Evolutionary conservation across 2,329 filamentous ascomycete genomes (phyloP), one percentile per base, ranked within the genome.

Genomic region (Acrodontium crateriforme): DNA sequence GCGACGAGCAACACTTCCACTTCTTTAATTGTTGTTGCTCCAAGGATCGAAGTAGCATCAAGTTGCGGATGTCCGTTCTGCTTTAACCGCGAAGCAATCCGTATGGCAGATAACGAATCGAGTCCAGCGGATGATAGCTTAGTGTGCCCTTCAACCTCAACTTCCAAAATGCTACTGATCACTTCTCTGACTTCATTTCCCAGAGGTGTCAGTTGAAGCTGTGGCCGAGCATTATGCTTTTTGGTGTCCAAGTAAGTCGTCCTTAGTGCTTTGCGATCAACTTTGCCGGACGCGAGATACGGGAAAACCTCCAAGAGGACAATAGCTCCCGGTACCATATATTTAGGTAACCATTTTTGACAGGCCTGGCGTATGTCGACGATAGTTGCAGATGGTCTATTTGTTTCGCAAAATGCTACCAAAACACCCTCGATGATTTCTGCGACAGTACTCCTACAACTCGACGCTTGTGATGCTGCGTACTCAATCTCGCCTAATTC

Each of bases 321-420:
- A 14, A 91, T 58, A 35, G 91, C 78, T 3, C 69, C 67, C 0
- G 85, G 85, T 2, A 91, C 56, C 85, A 93, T 93, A 47, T 76
- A 89, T 3, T 64, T 62, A 0, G 84, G 82, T 2, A 94, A 62
- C 81, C 83, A 92, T 27, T 65, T 62, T 27, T 63, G 65, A 52
- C 82, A 92, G 4, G 62, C 67, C 10, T 62, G 47, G 17, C 69
- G 45, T 8, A 92, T 58, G 9, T 52, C 37, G 16, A 51, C 52
- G 11, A 54, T 56, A 32, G 59, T 42, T 5, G 49, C 45, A 5
- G 19, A 16, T 9, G 43, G 38, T 3, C 52, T 42, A 18, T 9
- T 70, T 2, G 68, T 56, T 4, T 74, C 68, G 37, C 77, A 81
- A 46, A 87, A 93, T 0, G 74, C 69, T 9, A 92, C 67, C n/a